Conservation (phyloP, 2,329 filamentous ascomycete species). For the Phaeophleospora eucalypticola region DNA sequence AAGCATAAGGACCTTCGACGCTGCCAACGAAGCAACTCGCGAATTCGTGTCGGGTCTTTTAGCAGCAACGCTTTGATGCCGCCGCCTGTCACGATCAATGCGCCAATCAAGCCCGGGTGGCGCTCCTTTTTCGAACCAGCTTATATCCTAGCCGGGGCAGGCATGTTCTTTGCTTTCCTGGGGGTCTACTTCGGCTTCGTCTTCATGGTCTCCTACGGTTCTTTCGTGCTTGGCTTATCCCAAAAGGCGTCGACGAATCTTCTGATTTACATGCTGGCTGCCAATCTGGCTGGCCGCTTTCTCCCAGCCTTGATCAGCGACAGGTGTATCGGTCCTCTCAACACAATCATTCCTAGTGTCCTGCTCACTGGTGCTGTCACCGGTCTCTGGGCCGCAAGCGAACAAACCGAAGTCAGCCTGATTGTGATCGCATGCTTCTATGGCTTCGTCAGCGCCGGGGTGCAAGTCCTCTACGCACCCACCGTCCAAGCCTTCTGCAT, state of each 20-base stretch:
- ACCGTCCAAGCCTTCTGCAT: constrained; percentile 23
- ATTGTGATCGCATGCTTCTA: constrained; percentile 32
- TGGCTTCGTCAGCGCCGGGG: constrained; percentile 31
- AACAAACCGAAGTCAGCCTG: constrained; percentile 15
- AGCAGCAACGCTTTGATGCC: neutral
- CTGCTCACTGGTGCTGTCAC: constrained; percentile 49
- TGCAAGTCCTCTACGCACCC: constrained; percentile 31
- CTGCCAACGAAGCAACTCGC: neutral
- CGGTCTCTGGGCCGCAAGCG: constrained; percentile 47
- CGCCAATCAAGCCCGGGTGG: neutral
- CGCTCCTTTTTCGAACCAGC: constrained; percentile 8
- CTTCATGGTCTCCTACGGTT: constrained; percentile 31
- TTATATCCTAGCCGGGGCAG: constrained; percentile 25
- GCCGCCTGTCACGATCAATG: neutral
- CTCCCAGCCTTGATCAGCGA: constrained; percentile 31
- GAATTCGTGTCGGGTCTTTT: neutral
- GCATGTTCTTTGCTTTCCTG: constrained; percentile 33
- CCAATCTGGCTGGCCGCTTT: constrained; percentile 32
- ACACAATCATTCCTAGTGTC: constrained; percentile 33
- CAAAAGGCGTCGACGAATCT: constrained; percentile 25
- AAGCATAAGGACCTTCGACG: constrained; percentile 1
- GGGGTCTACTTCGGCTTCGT: constrained; percentile 34
- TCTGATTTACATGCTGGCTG: constrained; percentile 31
- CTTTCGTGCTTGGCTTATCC: constrained; percentile 25
- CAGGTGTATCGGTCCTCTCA: constrained; percentile 32